Percentiles rank a stretch among this genome's conserved stretches.
phyloP scores from a whole-genome alignment of 2,329 filamentous ascomycete species.

The Paraconiothyrium brasiliense region DNA sequence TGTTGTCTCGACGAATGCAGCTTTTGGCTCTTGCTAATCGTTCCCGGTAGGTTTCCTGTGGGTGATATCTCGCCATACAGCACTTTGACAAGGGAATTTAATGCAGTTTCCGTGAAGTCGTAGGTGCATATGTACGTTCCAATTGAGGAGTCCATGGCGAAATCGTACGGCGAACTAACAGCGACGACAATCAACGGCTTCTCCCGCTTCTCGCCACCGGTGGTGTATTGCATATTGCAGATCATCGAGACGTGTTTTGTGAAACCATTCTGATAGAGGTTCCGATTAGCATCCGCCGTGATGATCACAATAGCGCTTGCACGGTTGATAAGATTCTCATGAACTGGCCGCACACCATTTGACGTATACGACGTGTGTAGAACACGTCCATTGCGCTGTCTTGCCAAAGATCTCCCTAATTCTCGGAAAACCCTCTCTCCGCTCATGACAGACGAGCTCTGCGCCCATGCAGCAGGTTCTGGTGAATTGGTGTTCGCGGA shows the following conservation, averaged over 20 bases:
- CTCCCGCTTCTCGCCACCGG: slow-evolving; percentile 74
- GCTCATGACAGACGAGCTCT: slow-evolving; percentile 77
- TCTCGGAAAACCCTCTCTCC: slow-evolving; percentile 93
- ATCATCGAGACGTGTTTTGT: slow-evolving; percentile 97
- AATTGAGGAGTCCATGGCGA: slow-evolving; percentile 89
- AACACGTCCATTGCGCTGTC: slow-evolving; percentile 84
- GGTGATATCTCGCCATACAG: slow-evolving; percentile 78
- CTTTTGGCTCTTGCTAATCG: slow-evolving; percentile 86
- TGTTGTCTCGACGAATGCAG: slow-evolving; percentile 88
- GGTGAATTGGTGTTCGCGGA: slow-evolving; percentile 63
- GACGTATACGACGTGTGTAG: slow-evolving; percentile 95
- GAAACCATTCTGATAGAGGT: slow-evolving; percentile 92
- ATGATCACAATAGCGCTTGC: slow-evolving; percentile 89
- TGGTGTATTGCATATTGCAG: slow-evolving; percentile 79
- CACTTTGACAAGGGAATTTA: slow-evolving; percentile 83
- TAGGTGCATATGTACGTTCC: slow-evolving; percentile 95
- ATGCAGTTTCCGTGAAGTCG: slow-evolving; percentile 92
- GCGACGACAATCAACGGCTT: slow-evolving; percentile 92
- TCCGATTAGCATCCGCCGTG: slow-evolving; percentile 92
- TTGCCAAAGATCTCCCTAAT: slow-evolving; percentile 84
- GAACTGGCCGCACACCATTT: slow-evolving; percentile 89
- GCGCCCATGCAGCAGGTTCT: slow-evolving; percentile 66
- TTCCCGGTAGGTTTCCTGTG: slow-evolving; percentile 69
- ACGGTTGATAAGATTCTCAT: slow-evolving; percentile 90
- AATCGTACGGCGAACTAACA: slow-evolving; percentile 95